phyloP scores from a whole-genome alignment of 2,329 filamentous ascomycete species.

The Bipolaris victoriae region DNA sequence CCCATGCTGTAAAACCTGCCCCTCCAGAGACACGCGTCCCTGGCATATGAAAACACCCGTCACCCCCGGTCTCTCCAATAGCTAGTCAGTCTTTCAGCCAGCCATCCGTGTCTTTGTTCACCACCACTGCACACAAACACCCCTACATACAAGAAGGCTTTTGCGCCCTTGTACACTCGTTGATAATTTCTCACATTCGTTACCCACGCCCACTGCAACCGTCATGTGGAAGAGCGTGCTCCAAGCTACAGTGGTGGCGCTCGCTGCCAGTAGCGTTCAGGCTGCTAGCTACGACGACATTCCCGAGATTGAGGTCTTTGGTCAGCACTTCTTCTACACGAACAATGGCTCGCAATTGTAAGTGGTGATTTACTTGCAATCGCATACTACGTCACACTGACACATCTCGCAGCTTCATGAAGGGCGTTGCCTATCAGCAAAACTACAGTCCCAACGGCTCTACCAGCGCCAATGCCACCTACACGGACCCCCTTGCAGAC shows the following conservation, averaged over 20 bases:
- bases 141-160: not conserved
- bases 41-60: not conserved
- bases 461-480: slow-evolving; percentile 55
- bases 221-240: slow-evolving; percentile 20
- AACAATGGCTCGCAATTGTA: slow-evolving; percentile 76
- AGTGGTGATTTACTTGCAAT: not conserved
- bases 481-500: slow-evolving; percentile 84
- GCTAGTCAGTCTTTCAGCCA: too few relatives aligned
- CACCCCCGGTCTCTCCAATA: not conserved
- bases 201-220: slow-evolving; percentile 2
- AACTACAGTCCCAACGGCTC: slow-evolving; percentile 45
- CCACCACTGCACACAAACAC: not conserved
- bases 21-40: slow-evolving; percentile 2
- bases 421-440: slow-evolving; percentile 91
- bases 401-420: slow-evolving; percentile 68
- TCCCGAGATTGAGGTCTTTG: slow-evolving; percentile 55
- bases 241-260: slow-evolving; percentile 25
- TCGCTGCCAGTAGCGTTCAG: slow-evolving; percentile 17
- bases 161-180: slow-evolving; percentile 6
- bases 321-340: slow-evolving; percentile 88
- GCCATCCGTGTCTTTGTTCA: not conserved
- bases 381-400: slow-evolving; percentile 8
- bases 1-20: not conserved
- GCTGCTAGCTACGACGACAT: slow-evolving; percentile 44
- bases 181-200: slow-evolving; percentile 9